Evolutionary conservation across 2,329 filamentous ascomycete genomes (phyloP).

Genomic region (Alternaria sp.): DNA sequence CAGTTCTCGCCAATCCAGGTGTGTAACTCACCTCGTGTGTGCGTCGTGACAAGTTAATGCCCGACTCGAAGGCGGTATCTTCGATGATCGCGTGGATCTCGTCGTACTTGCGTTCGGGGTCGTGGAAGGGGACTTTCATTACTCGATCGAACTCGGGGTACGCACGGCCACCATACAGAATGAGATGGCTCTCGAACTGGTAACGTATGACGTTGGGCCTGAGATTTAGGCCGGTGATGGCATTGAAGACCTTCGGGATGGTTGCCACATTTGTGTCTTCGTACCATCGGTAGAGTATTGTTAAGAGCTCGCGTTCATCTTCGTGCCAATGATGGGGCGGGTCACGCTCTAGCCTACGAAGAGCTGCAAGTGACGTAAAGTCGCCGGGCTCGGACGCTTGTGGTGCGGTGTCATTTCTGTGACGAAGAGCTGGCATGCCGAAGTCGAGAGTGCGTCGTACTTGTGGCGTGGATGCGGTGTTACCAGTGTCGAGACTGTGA

Average conservation of each 20-base stretch:
- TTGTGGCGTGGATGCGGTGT: not conserved
- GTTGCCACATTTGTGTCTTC: not conserved
- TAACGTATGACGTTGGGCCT: not conserved
- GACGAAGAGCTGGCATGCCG: not conserved
- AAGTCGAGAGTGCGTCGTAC: not conserved
- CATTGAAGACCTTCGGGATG: slow-evolving; percentile 17
- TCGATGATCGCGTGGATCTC: slow-evolving; percentile 8
- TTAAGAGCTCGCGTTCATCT: slow-evolving; percentile 12
- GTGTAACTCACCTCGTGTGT: not conserved
- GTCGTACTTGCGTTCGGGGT: slow-evolving; percentile 9
- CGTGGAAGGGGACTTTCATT: slow-evolving; percentile 6
- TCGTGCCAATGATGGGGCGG: slow-evolving; percentile 1
- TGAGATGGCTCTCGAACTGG: slow-evolving; percentile 15
- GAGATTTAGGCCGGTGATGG: not conserved
- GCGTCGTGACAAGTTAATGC: not conserved
- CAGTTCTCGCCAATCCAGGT: not conserved
- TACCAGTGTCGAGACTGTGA: accelerated
- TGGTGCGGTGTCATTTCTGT: not conserved
- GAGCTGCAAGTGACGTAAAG: not conserved
- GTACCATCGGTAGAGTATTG: slow-evolving; percentile 16
- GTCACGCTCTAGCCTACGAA: not conserved
- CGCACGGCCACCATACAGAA: slow-evolving; percentile 4
- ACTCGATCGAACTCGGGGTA: slow-evolving; percentile 7
- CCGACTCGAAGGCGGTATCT: not conserved
- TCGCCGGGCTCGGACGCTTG: not conserved